phyloP scores from a whole-genome alignment of 352 stramenopile genomes.

The Pythium chondricola region DNA sequence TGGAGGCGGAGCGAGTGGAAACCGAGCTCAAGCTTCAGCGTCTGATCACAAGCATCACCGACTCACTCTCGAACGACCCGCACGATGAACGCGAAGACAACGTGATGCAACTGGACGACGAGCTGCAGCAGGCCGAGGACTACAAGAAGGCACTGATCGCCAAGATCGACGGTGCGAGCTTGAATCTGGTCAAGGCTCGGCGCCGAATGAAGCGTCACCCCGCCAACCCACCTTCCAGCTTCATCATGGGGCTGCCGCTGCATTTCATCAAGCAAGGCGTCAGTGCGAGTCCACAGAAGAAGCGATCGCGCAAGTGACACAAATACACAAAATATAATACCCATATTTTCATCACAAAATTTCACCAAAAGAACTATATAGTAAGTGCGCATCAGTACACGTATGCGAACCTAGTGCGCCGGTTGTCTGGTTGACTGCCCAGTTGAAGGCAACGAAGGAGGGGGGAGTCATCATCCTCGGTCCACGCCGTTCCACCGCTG shows the following conservation, averaged over 20 bases:
- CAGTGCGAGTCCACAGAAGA: too few relatives aligned
- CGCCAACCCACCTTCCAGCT: neutral
- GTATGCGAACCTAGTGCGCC: constrained; percentile 9
- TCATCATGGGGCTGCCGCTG: constrained; percentile 12
- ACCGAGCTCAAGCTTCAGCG: constrained; percentile 17
- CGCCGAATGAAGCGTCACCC: constrained; percentile 15
- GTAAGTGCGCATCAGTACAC: constrained; percentile 3
- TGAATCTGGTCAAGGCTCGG: constrained; percentile 18
- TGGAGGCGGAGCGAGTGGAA: constrained; percentile 21
- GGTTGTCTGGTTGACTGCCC: constrained; percentile 4
- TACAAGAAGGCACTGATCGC: constrained; percentile 16
- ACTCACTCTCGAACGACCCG: constrained; percentile 18
- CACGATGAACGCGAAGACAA: constrained; percentile 21
- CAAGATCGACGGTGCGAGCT: constrained; percentile 11
- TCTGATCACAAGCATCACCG: constrained; percentile 17
- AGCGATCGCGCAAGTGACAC: too few relatives aligned
- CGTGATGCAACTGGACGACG: constrained; percentile 25
- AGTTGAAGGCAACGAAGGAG: constrained; percentile 23
- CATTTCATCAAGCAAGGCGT: constrained; percentile 18
- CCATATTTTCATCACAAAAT: too few relatives aligned
- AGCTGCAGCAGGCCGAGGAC: constrained; percentile 23
- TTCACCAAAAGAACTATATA: neutral
- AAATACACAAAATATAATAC: too few relatives aligned
- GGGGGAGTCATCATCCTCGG: neutral
- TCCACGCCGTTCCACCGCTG: neutral